Conservation (phyloP, 176 grass and related monocot genomes). For the Phyllostachys edulis region DNA sequence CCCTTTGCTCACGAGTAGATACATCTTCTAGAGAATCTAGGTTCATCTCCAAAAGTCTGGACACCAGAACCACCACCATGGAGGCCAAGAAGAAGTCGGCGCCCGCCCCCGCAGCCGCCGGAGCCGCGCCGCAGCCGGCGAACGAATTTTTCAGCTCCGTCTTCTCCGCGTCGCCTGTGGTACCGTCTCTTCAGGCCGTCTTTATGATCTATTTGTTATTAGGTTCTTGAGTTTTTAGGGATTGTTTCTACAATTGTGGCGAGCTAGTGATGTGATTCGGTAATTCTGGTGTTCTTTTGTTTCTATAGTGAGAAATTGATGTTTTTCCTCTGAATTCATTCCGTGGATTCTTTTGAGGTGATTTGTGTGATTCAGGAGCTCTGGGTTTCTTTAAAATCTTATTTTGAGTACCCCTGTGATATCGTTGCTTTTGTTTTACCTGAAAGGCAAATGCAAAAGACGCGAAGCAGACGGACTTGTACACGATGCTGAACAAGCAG, state of each 20-base stretch:
- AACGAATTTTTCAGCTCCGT: conserved; percentile 46
- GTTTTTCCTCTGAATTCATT: background rate
- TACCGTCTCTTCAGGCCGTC: background rate
- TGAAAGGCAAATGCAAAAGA: conserved; percentile 42
- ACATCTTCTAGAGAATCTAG: background rate
- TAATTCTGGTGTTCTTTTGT: background rate
- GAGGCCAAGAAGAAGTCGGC: conserved; percentile 46
- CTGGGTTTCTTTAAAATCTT: background rate
- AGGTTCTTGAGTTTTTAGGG: background rate
- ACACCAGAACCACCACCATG: conserved; percentile 7
- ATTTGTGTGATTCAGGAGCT: background rate
- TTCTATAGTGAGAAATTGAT: background rate
- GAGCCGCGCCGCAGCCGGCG: background rate
- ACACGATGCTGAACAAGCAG: conserved; percentile 52
- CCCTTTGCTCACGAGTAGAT: background rate
- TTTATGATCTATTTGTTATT: background rate
- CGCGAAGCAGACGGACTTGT: conserved; percentile 38
- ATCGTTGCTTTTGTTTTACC: background rate
- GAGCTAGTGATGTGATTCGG: background rate
- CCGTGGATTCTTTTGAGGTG: background rate
- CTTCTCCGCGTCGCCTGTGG: conserved; percentile 39
- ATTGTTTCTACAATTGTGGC: background rate
- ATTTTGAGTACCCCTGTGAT: conserved; percentile 2
- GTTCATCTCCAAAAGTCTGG: background rate
- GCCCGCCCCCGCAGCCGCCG: conserved; percentile 19